These are phyloP conservation scores for Botryotinia convoluta DNA, from an alignment of 2,329 filamentous ascomycete genomes.

Conservation along the genomic window DNA sequence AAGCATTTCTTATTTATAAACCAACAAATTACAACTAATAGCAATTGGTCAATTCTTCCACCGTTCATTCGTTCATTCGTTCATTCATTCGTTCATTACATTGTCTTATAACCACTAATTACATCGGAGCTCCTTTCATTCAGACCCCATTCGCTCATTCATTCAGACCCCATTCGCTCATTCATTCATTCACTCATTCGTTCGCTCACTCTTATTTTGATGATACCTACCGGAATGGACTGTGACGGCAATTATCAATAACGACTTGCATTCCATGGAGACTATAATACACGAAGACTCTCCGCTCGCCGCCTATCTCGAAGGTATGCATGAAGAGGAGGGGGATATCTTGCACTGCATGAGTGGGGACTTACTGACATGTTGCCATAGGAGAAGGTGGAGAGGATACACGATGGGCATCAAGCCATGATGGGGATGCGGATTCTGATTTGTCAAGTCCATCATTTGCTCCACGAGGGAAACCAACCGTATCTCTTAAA, in stretches of 20 bases:
- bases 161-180: not conserved
- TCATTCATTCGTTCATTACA: not conserved
- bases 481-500: slow-evolving; percentile 52
- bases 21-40: not conserved
- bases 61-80: not conserved
- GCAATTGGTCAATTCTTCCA: not conserved
- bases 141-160: not conserved
- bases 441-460: slow-evolving; percentile 34
- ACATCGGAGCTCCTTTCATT: not conserved
- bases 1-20: not conserved
- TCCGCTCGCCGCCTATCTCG: slow-evolving; percentile 83
- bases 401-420: slow-evolving; percentile 40
- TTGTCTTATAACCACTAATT: slow-evolving; percentile 1
- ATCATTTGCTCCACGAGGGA: slow-evolving; percentile 55
- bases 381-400: slow-evolving; percentile 45
- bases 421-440: slow-evolving; percentile 26
- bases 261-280: slow-evolving; percentile 61
- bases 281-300: slow-evolving; percentile 81
- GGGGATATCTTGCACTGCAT: not conserved
- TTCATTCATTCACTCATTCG: not conserved
- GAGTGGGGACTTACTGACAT: slow-evolving; percentile 22
- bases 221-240: slow-evolving; percentile 29
- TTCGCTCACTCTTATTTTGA: not conserved
- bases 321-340: slow-evolving; percentile 58
- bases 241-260: slow-evolving; percentile 20